Evolutionary conservation across 164 flowering plant genomes (phyloP).

Genomic region (Vitis rupestris): DNA sequence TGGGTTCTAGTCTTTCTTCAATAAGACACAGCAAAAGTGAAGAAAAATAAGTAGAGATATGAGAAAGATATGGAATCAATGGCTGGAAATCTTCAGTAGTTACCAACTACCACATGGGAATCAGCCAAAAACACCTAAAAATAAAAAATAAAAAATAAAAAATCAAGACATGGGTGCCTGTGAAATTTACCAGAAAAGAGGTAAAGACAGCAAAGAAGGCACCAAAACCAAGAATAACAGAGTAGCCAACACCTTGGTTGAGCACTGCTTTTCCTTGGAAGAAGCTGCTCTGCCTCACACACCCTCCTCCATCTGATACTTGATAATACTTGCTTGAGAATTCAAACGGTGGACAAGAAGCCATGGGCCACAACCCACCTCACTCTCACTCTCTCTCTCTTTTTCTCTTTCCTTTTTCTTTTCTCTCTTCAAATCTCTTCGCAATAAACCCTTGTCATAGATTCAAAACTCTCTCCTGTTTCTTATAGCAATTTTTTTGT

Average conservation of each 20-base stretch:
- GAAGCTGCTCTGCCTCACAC: slow-evolving; percentile 77
- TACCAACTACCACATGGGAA: slow-evolving; percentile 1
- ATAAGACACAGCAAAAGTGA: too few relatives aligned
- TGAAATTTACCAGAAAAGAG: slow-evolving; percentile 62
- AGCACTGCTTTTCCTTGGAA: slow-evolving; percentile 75
- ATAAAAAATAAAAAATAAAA: background rate
- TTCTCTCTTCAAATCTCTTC: background rate
- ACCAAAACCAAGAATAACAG: slow-evolving; percentile 88
- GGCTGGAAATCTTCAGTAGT: background rate
- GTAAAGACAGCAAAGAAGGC: slow-evolving; percentile 94
- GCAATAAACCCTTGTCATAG: too few relatives aligned
- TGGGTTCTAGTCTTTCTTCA: too few relatives aligned
- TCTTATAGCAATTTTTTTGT: too few relatives aligned
- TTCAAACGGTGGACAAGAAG: slow-evolving; percentile 57
- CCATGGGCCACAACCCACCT: background rate
- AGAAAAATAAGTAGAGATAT: too few relatives aligned
- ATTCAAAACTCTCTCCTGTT: too few relatives aligned
- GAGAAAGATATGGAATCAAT: too few relatives aligned
- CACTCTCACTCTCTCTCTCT: background rate
- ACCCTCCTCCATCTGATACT: slow-evolving; percentile 28
- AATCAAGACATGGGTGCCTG: too few relatives aligned
- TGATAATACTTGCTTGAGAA: slow-evolving; percentile 64
- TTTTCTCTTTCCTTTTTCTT: background rate
- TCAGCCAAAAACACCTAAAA: background rate
- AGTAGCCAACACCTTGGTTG: slow-evolving; percentile 84